Evolutionary conservation across 306 rosid species (phyloP), one percentile per base, ranked within the genome.

Genomic region (Oxytropis ochrocephala): DNA sequence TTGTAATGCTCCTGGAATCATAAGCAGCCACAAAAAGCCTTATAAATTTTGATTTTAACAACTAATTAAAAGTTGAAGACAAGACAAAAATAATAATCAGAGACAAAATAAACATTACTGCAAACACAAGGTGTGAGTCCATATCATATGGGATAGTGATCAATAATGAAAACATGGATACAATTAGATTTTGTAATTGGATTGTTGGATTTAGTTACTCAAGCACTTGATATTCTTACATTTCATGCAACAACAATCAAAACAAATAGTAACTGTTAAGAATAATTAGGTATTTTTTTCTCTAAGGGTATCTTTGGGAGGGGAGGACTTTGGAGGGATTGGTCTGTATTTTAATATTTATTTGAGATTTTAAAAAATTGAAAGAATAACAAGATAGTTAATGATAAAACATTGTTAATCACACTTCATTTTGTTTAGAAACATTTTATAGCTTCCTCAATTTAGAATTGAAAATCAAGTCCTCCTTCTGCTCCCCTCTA

Each of bases 1-100:
- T 91, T 89, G 68, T 95, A 95, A 78, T 91, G 99, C 78, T 95
- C 97, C 99, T 95, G 79, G 44, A 84, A 43, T 67, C 74, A 77
- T 30, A 73, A 56, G 64, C 74, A 67, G 39, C 58, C 19, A 53
- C 69, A 69, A 27, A 39, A 67, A 63, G 72, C 58, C 51, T 56
- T 35, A 33, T n/a, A 14, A 36, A 33, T 57, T 10, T 58, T 6
- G 44, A 53, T 29, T 10, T 58, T 6, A 51, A 53, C 18, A 57
- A 65, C 41, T 56, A 16, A 51, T 12, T 41, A 53, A 55, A 60
- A 61, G 51, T 60, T 27, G 47, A 67, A 69, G 19, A 19, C 39
- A 56, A 69, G 55, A 70, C 64, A 54, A 71, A 69, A 21, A n/a
- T n/a, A n/a, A n/a, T n/a, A 61, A 64, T 24, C 13, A 19, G 8